Base-by-base conservation (phyloP, 2,329 filamentous ascomycete species). In the Aspergillus terreus region DNA sequence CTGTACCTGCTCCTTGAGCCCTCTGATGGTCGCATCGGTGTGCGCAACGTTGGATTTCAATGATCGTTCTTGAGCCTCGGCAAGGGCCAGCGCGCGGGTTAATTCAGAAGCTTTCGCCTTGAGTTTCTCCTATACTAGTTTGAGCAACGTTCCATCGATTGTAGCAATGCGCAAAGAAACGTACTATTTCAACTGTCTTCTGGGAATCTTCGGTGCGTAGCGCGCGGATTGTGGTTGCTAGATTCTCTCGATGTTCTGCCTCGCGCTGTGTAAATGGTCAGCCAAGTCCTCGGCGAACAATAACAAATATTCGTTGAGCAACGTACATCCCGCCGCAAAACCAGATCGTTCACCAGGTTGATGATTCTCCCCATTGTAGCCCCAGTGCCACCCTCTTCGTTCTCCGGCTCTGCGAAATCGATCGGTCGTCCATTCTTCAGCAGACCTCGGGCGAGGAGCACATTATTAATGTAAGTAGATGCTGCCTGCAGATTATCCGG, bases 281-380 rank as follows among this genome's bases (percentile, higher is more conserved):
- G 57, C 49, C 9, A 4, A 4, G 15, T 46, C 49, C 45, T 44
- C 35, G 23, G 4, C 23, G 25, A 27, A 23, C 1, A 25, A 50
- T 6, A 43, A 52, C 46, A 23, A 5, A 15, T 41, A 25, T 10
- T 12, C 32, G n/a, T 46, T 51, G 19, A 17, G 44, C 44, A 50
- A 77, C 84, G 62, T 77, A 95, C 90, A 70, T 99, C 94, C 77
- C 92, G 84, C 59, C 92, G 83, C 54, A 96, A 71, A 53, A 99
- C 90, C 61, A 99, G 74, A 67, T 99, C 94, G 71, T 99, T 96
- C 45, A 99, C 84, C 21, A 99, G 81, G 66, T 92, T 88, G 74
- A 99, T 96, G 62, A 97, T 86, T 59, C 85, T 83, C 17, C 88
- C 87, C 85, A 94, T 92, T 15, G 88, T 88, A 46, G 81, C 82